phyloP scores from a whole-genome alignment of 2,329 filamentous ascomycete genomes.

The Parascedosporium putredinis region DNA sequence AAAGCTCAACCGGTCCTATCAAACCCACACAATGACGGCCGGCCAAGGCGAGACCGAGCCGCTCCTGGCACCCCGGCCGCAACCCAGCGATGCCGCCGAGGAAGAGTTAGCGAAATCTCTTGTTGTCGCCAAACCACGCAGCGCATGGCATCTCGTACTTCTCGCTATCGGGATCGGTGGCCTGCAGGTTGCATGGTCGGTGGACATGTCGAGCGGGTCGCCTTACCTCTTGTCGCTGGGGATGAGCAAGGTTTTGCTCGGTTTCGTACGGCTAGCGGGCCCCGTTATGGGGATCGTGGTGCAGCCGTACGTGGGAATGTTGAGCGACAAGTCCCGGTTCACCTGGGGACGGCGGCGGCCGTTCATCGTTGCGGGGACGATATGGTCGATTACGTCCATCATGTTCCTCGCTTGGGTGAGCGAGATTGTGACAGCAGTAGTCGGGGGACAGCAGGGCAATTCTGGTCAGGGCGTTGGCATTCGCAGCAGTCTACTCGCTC shows the following conservation, averaged over 20 bases:
- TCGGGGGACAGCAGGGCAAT: constrained; percentile 64
- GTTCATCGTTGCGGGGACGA: constrained; percentile 64
- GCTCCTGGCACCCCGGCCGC: neutral
- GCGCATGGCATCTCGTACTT: constrained; percentile 73
- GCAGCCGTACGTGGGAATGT: constrained; percentile 73
- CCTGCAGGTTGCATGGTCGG: constrained; percentile 90
- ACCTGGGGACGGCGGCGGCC: constrained; percentile 71
- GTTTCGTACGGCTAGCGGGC: constrained; percentile 72
- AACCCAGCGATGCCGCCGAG: too few relatives aligned
- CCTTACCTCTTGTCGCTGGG: constrained; percentile 72
- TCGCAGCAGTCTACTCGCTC: constrained; percentile 77
- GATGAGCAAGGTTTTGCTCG: constrained; percentile 72
- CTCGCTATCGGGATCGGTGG: constrained; percentile 81
- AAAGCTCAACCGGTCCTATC: too few relatives aligned
- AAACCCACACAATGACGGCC: too few relatives aligned
- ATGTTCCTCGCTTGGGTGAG: constrained; percentile 64
- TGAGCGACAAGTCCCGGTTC: constrained; percentile 67
- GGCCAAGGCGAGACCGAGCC: constrained; percentile 25
- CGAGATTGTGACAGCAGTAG: constrained; percentile 49
- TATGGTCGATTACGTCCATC: constrained; percentile 56
- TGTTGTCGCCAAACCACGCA: constrained; percentile 52
- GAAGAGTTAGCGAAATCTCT: too few relatives aligned
- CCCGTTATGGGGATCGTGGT: constrained; percentile 69
- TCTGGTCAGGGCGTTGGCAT: constrained; percentile 65
- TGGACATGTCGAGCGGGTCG: constrained; percentile 88